Evolutionary conservation across 83 land plant species (phyloP), one percentile per base, ranked within the genome.

Genomic region (Thuja plicata): DNA sequence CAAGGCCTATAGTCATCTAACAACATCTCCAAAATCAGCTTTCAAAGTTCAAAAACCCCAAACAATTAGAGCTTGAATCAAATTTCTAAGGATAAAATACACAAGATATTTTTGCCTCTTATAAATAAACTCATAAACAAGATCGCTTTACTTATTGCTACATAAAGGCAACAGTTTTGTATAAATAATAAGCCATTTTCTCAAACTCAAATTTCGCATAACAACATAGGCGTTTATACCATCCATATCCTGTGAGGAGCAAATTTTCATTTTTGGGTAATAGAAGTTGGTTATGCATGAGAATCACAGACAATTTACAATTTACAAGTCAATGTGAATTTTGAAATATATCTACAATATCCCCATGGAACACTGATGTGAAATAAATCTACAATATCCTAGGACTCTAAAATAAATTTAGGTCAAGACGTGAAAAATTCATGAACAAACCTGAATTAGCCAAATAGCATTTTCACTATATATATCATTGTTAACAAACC

Each of bases 391-490:
- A 35, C 79, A 34, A 32, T 34, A 35, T 76, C 30, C 17, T 76
- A 45, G n/a, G 85, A 83, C 32, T 27, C 2, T 30, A n/a, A 46
- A 12, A 83, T 46, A 46, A n/a, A 76, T 35, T 8, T 43, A 43
- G 43, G 27, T 1, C 35, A 4, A 46, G 55, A 83, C 27, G 43
- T 21, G n/a, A 48, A 34, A 8, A 41, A 80, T 80, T 19, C 8
- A 40, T 80, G 27, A 80, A 32, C 37, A 12, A 40, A 97, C 99
- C 97, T 98, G 99, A 92, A 98, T 97, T 40, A 98, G 87, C 99
- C 99, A 97, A 84, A 97, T 97, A 89, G 96, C 99, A 93, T 98
- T 98, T 86, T 95, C 97, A 92, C 99, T 98, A 92, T 97, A 97
- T 74, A 98, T 89, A 0, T 98, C 98, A 88, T 98, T 95, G 71